Base-by-base conservation (phyloP, 176 grass and related monocot genomes). In the Urochloa ruziziensis region DNA sequence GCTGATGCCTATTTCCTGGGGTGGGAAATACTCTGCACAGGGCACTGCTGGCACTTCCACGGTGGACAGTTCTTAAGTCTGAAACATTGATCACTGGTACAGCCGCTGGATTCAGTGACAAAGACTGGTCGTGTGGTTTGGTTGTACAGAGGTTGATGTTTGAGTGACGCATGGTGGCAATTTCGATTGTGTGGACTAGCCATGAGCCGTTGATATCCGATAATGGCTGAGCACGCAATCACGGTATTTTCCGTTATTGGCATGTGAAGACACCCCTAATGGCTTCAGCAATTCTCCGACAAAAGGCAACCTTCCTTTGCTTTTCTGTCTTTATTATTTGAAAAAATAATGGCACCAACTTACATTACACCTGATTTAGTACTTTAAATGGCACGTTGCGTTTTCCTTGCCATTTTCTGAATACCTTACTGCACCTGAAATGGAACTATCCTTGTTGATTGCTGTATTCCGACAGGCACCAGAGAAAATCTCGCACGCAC, bases 401-500 rank as follows among this genome's bases (percentile, higher is more conserved):
- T 13, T 58, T 37, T 59, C 61, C 15, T 15, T 69, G 37, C 66
- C 12, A 40, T 35, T 51, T 49, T 13, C 13, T 37, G 62, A 35
- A 25, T 12, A 25, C n/a, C 35, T 29, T 32, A 64, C 27, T 40
- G 48, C 28, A 6, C 15, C 21, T 47, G 9, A 62, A 71, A 70
- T 10, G 56, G 30, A 23, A 62, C 47, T 52, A n/a, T 12, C 18
- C 34, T 40, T 67, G 43, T 32, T 53, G 44, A 21, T 15, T 36
- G 44, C 21, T 52, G 21, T 80, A 67, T 7, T 80, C 77, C 0
- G 46, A 80, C 30, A 80, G 44, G 15, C n/a, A 18, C 21, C 30
- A 35, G 46, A 80, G 44, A 23, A 80, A 80, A 52, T 53, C 62
- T 52, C 77, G 62, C 23, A 80, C 29, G 62, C 62, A 24, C 32